These are phyloP conservation scores for Fusarium solani-melongenae DNA, from an alignment of 2,329 filamentous ascomycete species.

Conservation along the genomic window DNA sequence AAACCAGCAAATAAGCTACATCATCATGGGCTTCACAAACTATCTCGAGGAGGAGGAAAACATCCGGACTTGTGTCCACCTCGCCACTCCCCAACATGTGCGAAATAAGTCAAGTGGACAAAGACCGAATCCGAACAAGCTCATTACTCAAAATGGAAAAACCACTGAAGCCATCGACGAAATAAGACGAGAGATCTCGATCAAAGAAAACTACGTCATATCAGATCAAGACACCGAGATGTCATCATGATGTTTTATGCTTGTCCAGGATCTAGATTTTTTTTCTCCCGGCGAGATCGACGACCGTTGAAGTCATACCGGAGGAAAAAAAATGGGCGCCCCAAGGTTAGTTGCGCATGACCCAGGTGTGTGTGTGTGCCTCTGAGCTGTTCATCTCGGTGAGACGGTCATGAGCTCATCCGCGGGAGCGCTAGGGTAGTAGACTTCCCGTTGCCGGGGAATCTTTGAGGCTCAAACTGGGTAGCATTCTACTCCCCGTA, in stretches of 20 bases:
- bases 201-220: constrained; percentile 31
- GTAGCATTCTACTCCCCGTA: not conserved
- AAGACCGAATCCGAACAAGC: not conserved
- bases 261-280: not conserved
- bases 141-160: constrained; percentile 7
- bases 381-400: constrained; percentile 20
- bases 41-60: constrained; percentile 28
- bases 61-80: constrained; percentile 9
- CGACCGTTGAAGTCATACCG: constrained; percentile 18
- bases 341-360: not conserved
- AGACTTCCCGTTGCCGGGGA: constrained; percentile 9
- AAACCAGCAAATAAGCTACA: too few relatives aligned
- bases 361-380: constrained; percentile 1
- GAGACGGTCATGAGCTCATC: constrained; percentile 2
- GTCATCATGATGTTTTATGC: constrained; percentile 19
- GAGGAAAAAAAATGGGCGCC: not conserved
- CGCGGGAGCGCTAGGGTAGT: constrained; percentile 29
- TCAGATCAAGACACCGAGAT: constrained; percentile 14
- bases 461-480: constrained; percentile 16
- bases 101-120: not conserved
- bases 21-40: not conserved
- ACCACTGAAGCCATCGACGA: constrained; percentile 5
- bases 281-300: constrained; percentile 5
- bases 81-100: constrained; percentile 5
- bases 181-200: constrained; percentile 20